These are phyloP conservation scores for Talaromyces liani DNA, from an alignment of 495 filamentous ascomycete species.

Conservation along the genomic window DNA sequence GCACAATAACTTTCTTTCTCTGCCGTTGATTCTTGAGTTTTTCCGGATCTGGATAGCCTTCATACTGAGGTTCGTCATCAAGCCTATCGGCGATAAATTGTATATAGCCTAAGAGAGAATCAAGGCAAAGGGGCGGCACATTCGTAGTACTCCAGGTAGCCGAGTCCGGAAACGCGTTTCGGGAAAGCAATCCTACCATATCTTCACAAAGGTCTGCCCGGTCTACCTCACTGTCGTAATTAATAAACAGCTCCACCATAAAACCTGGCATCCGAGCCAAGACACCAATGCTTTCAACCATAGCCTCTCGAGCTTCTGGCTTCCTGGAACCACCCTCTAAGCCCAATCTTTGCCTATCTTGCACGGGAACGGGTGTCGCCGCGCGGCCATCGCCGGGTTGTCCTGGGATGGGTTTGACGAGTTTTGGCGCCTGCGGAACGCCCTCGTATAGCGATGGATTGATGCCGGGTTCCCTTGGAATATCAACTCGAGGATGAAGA, in stretches of 20 bases:
- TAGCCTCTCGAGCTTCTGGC: conserved; percentile 91
- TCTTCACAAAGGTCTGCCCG: conserved; percentile 91
- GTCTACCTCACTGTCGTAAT: conserved; percentile 96
- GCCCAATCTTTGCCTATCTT: conserved; percentile 87
- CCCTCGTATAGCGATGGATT: conserved; percentile 89
- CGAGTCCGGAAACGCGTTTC: conserved; percentile 94
- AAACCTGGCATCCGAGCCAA: conserved; percentile 87
- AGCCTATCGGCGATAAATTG: conserved; percentile 85
- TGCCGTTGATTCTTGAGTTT: conserved; percentile 59
- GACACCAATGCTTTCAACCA: conserved; percentile 94
- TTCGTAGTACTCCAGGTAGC: conserved; percentile 99
- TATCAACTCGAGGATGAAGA: conserved; percentile 84
- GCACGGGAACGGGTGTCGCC: conserved; percentile 83
- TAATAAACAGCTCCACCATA: conserved; percentile 92
- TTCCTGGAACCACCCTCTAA: conserved; percentile 87
- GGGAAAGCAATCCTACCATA: conserved; percentile 82
- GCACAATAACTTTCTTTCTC: conserved; percentile 81
- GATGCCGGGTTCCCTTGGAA: conserved; percentile 83
- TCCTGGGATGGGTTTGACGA: conserved; percentile 74
- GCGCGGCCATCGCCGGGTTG: conserved; percentile 70
- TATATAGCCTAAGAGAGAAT: conserved; percentile 83
- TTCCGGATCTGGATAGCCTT: conserved; percentile 60
- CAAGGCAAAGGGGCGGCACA: conserved; percentile 89
- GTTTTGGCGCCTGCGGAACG: conserved; percentile 81
- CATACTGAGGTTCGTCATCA: conserved; percentile 55